Evolutionary conservation across 441 rosid species (phyloP).

Genomic region (Erodium moschatum): DNA sequence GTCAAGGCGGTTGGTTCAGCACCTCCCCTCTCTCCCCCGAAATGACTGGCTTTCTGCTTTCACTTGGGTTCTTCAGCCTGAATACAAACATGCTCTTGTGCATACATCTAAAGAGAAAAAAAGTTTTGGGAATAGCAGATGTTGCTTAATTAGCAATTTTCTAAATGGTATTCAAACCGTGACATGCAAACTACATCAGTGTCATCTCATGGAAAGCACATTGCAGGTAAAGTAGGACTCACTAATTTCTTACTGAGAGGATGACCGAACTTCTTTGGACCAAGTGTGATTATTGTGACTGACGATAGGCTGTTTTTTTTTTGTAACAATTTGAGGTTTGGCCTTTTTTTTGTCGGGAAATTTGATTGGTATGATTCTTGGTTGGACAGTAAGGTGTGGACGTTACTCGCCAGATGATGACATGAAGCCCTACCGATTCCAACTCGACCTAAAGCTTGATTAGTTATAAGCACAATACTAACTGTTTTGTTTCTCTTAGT

Average conservation of each 20-base stretch:
- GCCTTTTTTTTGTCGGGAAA: background rate
- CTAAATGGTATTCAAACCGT: background rate
- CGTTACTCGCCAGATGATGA: background rate
- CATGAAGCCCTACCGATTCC: background rate
- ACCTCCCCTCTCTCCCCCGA: constrained; percentile 9
- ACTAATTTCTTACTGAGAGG: background rate
- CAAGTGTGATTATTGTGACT: background rate
- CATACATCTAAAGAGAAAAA: background rate
- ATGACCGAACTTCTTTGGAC: background rate
- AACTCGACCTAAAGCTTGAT: background rate
- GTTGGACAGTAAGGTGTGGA: background rate
- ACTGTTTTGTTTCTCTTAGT: background rate
- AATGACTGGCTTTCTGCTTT: background rate
- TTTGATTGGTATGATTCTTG: constrained; percentile 1
- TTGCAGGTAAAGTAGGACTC: background rate
- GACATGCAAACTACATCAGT: background rate
- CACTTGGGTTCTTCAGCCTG: background rate
- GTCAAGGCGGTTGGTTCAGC: constrained; percentile 28
- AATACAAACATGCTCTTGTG: too few relatives aligned
- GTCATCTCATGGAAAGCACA: background rate
- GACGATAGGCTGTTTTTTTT: background rate
- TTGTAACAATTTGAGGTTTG: background rate
- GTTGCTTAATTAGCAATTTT: background rate
- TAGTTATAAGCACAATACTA: background rate
- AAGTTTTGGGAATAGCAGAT: background rate